Evolutionary conservation across 345 rosid species (phyloP).

Genomic region (Jatropha curcas): DNA sequence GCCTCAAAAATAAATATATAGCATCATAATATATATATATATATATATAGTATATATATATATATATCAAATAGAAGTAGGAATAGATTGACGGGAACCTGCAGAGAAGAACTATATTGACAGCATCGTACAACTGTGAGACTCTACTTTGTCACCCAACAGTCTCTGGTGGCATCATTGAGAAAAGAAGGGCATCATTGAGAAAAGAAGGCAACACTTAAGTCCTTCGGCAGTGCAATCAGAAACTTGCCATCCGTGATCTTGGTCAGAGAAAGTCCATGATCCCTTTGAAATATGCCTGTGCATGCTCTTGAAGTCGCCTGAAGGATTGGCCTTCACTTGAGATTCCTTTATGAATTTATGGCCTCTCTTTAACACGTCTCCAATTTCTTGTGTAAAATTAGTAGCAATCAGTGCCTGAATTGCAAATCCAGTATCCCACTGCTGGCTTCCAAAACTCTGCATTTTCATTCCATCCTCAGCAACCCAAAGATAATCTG

Average conservation of each 20-base stretch:
- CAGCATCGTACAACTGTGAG: slow-evolving; percentile 54
- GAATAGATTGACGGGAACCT: no score
- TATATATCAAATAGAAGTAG: no score
- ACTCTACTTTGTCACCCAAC: slow-evolving; percentile 62
- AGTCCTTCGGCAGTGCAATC: slow-evolving; percentile 72
- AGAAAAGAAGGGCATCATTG: slow-evolving; percentile 78
- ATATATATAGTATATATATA: no score
- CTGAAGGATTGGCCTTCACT: slow-evolving; percentile 33
- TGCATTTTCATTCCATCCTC: slow-evolving; percentile 80
- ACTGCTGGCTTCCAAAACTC: slow-evolving; percentile 64
- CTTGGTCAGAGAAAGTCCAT: slow-evolving; percentile 70
- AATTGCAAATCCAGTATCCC: slow-evolving; percentile 64
- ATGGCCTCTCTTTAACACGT: slow-evolving; percentile 63
- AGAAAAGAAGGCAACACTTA: slow-evolving; percentile 62
- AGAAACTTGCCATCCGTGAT: slow-evolving; percentile 69
- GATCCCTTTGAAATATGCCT: slow-evolving; percentile 61
- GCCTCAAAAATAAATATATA: no score
- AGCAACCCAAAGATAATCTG: slow-evolving; percentile 63
- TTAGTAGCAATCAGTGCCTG: slow-evolving; percentile 59
- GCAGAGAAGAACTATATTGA: slow-evolving; percentile 50
- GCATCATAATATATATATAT: no score
- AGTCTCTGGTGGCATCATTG: no score
- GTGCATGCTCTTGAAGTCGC: slow-evolving; percentile 51
- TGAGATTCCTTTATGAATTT: slow-evolving; percentile 53
- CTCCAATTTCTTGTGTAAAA: slow-evolving; percentile 38